phyloP scores from a whole-genome alignment of 306 rosid species.

The Vigna nakashimae region DNA sequence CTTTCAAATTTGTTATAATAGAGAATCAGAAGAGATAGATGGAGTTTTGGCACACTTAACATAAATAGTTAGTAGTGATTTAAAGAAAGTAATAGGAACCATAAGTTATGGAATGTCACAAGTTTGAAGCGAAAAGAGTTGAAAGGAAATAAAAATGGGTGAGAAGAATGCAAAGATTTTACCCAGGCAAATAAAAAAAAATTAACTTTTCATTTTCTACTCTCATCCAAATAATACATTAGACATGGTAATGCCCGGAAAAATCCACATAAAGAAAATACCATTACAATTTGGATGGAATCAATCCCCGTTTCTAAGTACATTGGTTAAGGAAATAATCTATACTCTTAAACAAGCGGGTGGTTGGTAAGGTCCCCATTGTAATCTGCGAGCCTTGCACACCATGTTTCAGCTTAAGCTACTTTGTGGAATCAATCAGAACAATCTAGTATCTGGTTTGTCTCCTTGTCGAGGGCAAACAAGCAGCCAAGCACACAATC shows the following conservation, averaged over 20 bases:
- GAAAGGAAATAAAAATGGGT: neutral
- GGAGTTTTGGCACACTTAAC: neutral
- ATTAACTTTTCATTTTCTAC: neutral
- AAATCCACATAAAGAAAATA: conserved; percentile 2
- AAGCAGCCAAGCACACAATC: neutral
- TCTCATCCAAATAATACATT: neutral
- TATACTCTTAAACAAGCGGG: conserved; percentile 20
- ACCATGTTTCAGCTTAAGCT: conserved; percentile 20
- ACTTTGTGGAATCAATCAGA: conserved; percentile 25
- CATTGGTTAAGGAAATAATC: conserved; percentile 8
- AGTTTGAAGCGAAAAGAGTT: neutral
- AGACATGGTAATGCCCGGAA: neutral
- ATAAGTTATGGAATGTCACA: neutral
- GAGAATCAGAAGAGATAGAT: neutral
- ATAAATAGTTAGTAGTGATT: neutral
- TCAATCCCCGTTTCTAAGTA: neutral
- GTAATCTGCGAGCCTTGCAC: neutral
- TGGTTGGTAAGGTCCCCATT: conserved; percentile 14
- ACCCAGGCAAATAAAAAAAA: neutral
- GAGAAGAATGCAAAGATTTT: neutral
- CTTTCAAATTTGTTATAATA: neutral
- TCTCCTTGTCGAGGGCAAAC: conserved; percentile 21
- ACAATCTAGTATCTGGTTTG: conserved; percentile 15
- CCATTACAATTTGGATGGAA: neutral
- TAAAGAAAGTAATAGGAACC: neutral